A percentile compares a stretch with the other conserved stretches of the same genome.
phyloP scores from a whole-genome alignment of 2,329 filamentous ascomycete species.

The Colletotrichum sp. region DNA sequence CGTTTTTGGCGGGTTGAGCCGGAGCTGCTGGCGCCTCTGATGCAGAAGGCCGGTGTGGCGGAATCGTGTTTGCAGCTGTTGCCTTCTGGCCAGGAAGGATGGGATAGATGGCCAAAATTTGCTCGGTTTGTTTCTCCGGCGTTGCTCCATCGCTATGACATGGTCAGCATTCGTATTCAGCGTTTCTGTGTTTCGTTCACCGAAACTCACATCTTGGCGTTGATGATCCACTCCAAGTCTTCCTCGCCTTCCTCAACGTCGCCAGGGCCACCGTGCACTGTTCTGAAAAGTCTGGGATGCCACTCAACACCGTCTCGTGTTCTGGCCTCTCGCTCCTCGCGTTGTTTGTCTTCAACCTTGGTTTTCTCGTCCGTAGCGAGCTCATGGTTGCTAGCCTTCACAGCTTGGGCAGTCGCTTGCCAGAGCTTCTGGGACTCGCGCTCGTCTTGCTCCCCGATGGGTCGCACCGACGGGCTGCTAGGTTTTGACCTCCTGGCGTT shows the following conservation, averaged over 20 bases:
- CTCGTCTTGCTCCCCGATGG: conserved; percentile 85
- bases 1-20: conserved; percentile 30
- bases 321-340: conserved; percentile 84
- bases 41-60: conserved; percentile 39
- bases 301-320: conserved; percentile 83
- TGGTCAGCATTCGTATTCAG: background rate
- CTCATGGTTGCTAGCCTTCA: conserved; percentile 85
- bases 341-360: conserved; percentile 91
- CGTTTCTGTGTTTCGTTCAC: background rate
- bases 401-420: conserved; percentile 79
- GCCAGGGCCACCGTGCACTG: conserved; percentile 72
- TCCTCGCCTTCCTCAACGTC: conserved; percentile 82
- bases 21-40: conserved; percentile 21
- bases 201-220: conserved; percentile 74
- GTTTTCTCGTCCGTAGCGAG: conserved; percentile 93
- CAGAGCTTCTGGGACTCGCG: conserved; percentile 91
- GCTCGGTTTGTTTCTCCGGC: conserved; percentile 74
- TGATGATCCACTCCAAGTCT: conserved; percentile 93
- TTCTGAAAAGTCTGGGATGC: conserved; percentile 85
- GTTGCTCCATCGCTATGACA: conserved; percentile 63
- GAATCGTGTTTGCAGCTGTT: conserved; percentile 59
- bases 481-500: conserved; percentile 81
- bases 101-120: conserved; percentile 86
- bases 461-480: conserved; percentile 73
- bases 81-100: conserved; percentile 79